These are phyloP conservation scores for Diaporthe destruens DNA, from an alignment of 2,329 filamentous ascomycete species.

Conservation along the genomic window DNA sequence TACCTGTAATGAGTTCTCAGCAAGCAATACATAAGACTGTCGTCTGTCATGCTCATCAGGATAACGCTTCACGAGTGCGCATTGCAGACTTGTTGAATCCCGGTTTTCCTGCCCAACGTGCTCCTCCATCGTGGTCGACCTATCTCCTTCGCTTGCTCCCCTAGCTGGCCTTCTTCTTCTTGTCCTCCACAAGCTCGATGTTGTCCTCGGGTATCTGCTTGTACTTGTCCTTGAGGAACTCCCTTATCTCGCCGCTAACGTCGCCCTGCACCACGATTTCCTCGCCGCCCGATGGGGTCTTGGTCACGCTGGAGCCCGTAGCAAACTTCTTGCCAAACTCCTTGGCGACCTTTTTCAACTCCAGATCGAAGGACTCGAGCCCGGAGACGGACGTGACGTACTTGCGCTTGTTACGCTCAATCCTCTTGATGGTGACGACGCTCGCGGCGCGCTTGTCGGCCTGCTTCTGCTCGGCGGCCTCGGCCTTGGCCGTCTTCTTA, in stretches of 20 bases:
- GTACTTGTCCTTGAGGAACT: constrained; percentile 91
- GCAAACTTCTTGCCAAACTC: constrained; percentile 99
- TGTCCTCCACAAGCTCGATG: constrained; percentile 94
- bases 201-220: constrained; percentile 94
- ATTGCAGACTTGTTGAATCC: constrained; percentile 3
- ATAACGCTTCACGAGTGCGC: background rate
- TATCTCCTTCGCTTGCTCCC: constrained; percentile 30
- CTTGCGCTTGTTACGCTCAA: constrained; percentile 98
- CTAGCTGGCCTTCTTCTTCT: constrained; percentile 82
- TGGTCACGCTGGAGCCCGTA: constrained; percentile 92
- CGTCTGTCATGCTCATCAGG: constrained; percentile 1
- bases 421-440: constrained; percentile 91
- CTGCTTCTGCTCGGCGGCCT: constrained; percentile 85
- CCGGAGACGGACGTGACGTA: constrained; percentile 94
- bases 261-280: constrained; percentile 99
- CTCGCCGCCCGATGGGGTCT: constrained; percentile 85
- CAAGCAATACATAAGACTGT: constrained; percentile 39
- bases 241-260: constrained; percentile 92
- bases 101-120: background rate
- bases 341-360: constrained; percentile 94
- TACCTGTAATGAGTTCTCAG: constrained; percentile 13
- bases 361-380: constrained; percentile 89
- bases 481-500: constrained; percentile 96
- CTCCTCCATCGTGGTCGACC: background rate
- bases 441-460: constrained; percentile 85